Conservation (phyloP, 352 stramenopile species). For the Plasmopara viticola region DNA sequence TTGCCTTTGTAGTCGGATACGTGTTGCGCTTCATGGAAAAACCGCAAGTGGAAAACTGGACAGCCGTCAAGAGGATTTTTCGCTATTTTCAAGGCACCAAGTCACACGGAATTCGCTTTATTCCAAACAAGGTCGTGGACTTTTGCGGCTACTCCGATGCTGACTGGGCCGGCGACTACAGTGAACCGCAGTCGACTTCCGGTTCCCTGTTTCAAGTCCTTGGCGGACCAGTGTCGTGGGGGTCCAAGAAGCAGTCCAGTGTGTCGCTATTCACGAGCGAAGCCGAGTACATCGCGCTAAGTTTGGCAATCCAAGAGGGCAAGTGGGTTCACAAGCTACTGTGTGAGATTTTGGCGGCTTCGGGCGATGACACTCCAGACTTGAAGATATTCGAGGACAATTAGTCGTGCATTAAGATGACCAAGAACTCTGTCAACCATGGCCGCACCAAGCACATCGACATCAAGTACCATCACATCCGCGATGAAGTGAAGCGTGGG, state of each 20-base stretch:
- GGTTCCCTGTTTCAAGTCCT: too few species aligned
- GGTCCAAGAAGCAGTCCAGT: background rate
- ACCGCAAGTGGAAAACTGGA: slow-evolving; percentile 12
- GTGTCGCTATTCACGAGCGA: slow-evolving; percentile 12
- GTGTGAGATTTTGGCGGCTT: slow-evolving; percentile 3
- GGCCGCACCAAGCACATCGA: background rate
- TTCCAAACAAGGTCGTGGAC: background rate
- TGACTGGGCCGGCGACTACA: background rate
- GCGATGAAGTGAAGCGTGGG: background rate
- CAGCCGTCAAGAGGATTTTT: slow-evolving; percentile 5
- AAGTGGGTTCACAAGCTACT: slow-evolving; percentile 1
- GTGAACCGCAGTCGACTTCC: slow-evolving; percentile 2
- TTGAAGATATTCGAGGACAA: slow-evolving; percentile 9
- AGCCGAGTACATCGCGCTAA: slow-evolving; percentile 11
- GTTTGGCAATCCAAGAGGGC: slow-evolving; percentile 8
- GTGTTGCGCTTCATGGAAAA: slow-evolving; percentile 17
- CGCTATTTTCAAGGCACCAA: slow-evolving; percentile 13
- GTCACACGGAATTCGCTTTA: slow-evolving; percentile 9
- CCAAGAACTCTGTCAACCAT: background rate
- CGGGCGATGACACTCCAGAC: slow-evolving; percentile 1
- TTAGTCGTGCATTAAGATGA: slow-evolving; percentile 6
- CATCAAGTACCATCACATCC: background rate
- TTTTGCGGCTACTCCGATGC: background rate
- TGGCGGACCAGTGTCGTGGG: background rate
- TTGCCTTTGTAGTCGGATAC: slow-evolving; percentile 9